phyloP scores from a whole-genome alignment of 1,139 yeast genomes.

The Suzukiozyma palmioleophila region DNA sequence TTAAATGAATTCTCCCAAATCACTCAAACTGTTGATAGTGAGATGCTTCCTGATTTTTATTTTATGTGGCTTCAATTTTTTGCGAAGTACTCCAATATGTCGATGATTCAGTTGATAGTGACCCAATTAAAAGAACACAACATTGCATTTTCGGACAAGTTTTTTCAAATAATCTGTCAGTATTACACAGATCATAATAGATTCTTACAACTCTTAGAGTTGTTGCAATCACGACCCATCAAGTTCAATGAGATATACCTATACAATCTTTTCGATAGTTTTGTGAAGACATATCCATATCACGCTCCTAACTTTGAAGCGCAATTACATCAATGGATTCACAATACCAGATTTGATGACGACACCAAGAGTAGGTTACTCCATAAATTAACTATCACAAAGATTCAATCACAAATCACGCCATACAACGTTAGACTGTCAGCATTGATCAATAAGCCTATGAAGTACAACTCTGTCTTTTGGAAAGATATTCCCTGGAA shows the following conservation, averaged over 20 bases:
- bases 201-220: conserved; percentile 18
- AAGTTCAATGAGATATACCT: conserved; percentile 16
- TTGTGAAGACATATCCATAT: conserved; percentile 26
- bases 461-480: conserved; percentile 6
- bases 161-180: conserved; percentile 11
- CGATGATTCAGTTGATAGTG: conserved; percentile 22
- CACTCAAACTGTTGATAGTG: conserved; percentile 4
- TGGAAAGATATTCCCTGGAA: conserved; percentile 8
- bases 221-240: conserved; percentile 17
- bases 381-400: conserved; percentile 16
- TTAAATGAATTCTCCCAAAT: conserved; percentile 17
- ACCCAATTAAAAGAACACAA: conserved; percentile 18
- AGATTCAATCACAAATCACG: conserved; percentile 25
- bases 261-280: conserved; percentile 21
- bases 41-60: conserved; percentile 11
- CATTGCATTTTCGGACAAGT: conserved; percentile 12
- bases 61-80: conserved; percentile 12
- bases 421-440: conserved; percentile 17
- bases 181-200: conserved; percentile 19
- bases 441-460: conserved; percentile 1
- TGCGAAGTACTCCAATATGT: conserved; percentile 15
- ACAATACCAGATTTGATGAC: conserved; percentile 8
- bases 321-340: conserved; percentile 21
- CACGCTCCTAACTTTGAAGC: conserved; percentile 19
- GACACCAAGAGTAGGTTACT: conserved; percentile 1